Evolutionary conservation across 2,329 filamentous ascomycete species (phyloP).

Genomic region (Fusarium sambucinum): DNA sequence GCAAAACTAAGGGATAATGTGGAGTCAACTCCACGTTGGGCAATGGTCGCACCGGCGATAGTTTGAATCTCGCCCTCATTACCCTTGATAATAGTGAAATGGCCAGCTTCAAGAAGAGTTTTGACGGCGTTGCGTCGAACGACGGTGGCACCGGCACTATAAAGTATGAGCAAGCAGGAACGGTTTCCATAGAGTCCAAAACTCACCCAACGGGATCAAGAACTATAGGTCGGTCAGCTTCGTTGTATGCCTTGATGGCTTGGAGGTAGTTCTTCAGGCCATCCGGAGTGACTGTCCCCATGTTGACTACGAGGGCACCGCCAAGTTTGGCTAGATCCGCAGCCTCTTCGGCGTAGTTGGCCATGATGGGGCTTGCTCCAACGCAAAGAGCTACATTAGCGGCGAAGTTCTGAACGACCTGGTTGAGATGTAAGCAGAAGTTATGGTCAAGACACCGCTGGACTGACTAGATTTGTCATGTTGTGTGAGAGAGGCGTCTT

Average conservation of each 20-base stretch:
- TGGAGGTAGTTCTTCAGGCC: slow-evolving; percentile 77
- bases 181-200: neutral
- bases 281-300: slow-evolving; percentile 89
- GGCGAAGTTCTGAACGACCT: slow-evolving; percentile 91
- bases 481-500: slow-evolving; percentile 86
- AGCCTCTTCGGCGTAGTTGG: slow-evolving; percentile 86
- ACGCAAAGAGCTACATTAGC: slow-evolving; percentile 89
- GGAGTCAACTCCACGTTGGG: slow-evolving; percentile 88
- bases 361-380: slow-evolving; percentile 94
- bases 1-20: slow-evolving; percentile 66
- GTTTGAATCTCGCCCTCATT: slow-evolving; percentile 90
- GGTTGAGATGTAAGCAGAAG: neutral
- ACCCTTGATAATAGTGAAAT: slow-evolving; percentile 91
- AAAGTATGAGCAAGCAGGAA: neutral
- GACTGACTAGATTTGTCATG: slow-evolving; percentile 86
- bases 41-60: slow-evolving; percentile 67
- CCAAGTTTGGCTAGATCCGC: slow-evolving; percentile 80
- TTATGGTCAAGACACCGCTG: neutral
- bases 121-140: slow-evolving; percentile 79
- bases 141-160: slow-evolving; percentile 79
- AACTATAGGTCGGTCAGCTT: slow-evolving; percentile 78
- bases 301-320: slow-evolving; percentile 89
- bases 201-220: slow-evolving; percentile 87
- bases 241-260: slow-evolving; percentile 86
- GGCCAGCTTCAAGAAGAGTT: slow-evolving; percentile 77